Percentiles rank a stretch among this genome's conserved stretches.
phyloP scores from a whole-genome alignment of 805 yeast species.

The Tetrapisispora arboricola region DNA sequence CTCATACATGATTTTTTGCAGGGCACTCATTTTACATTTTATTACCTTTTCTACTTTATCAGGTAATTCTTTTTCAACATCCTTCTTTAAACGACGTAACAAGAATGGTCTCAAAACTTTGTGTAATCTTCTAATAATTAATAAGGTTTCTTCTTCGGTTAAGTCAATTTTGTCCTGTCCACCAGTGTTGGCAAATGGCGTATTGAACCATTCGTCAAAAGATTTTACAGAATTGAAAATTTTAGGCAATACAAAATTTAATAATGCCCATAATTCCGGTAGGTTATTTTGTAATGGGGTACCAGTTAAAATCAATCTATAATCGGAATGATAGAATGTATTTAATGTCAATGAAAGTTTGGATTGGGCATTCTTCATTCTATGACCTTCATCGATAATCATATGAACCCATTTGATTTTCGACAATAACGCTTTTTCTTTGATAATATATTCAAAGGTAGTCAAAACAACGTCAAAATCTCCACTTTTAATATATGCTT shows the following conservation, averaged over 20 bases:
- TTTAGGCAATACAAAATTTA: conserved; percentile 74
- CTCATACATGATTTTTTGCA: conserved; percentile 60
- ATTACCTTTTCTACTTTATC: conserved; percentile 75
- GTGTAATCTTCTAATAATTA: conserved; percentile 76
- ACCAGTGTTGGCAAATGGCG: conserved; percentile 81
- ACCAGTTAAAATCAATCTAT: conserved; percentile 76
- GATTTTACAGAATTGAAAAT: conserved; percentile 79
- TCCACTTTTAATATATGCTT: conserved; percentile 52
- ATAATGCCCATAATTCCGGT: conserved; percentile 78
- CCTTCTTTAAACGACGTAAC: conserved; percentile 73
- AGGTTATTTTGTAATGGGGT: conserved; percentile 78
- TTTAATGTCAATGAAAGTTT: conserved; percentile 64
- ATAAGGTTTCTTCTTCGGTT: conserved; percentile 76
- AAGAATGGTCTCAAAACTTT: conserved; percentile 79
- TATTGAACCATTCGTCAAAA: conserved; percentile 84
- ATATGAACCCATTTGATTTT: conserved; percentile 73
- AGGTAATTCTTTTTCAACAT: conserved; percentile 79
- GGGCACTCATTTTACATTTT: conserved; percentile 66
- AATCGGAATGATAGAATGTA: conserved; percentile 61
- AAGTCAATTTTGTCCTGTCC: conserved; percentile 69
- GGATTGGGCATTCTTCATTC: conserved; percentile 74
- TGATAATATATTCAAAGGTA: conserved; percentile 71
- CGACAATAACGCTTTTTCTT: conserved; percentile 60
- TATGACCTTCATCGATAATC: conserved; percentile 87
- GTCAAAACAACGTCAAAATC: conserved; percentile 70